These are phyloP conservation scores for Neoconidiobolus thromboides DNA, from an alignment of 371 early-diverging fungal species.

Conservation along the genomic window DNA sequence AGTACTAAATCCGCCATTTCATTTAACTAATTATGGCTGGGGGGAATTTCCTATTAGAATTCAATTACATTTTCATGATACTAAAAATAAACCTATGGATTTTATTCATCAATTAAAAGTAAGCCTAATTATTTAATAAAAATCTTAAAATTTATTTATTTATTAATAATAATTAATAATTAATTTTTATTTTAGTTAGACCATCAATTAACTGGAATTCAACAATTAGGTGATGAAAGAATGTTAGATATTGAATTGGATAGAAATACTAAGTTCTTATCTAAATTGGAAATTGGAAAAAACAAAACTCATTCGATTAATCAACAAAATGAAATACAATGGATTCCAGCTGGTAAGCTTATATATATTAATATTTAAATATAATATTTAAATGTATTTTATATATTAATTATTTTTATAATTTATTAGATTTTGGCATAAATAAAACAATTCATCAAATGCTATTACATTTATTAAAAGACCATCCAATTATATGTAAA, in stretches of 20 bases:
- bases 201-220: constrained; percentile 38
- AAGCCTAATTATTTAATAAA: neutral
- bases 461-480: neutral
- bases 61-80: constrained; percentile 51
- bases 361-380: too few species aligned
- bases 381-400: neutral
- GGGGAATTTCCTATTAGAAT: constrained; percentile 83
- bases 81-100: constrained; percentile 64
- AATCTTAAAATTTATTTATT: neutral
- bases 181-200: constrained; percentile 31
- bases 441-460: neutral
- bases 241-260: constrained; percentile 67
- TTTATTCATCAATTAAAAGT: constrained; percentile 66
- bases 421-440: neutral
- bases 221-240: constrained; percentile 49
- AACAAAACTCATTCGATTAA: neutral
- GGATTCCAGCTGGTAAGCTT: neutral
- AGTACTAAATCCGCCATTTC: constrained; percentile 56
- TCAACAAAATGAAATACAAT: neutral
- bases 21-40: constrained; percentile 73
- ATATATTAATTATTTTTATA: neutral
- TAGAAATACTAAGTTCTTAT: constrained; percentile 44
- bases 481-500: too few species aligned
- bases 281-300: neutral
- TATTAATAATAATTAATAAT: neutral